Conservation (phyloP, 225 moss, liverwort and hornwort species). For the Pseudisothecium myosuroides region DNA sequence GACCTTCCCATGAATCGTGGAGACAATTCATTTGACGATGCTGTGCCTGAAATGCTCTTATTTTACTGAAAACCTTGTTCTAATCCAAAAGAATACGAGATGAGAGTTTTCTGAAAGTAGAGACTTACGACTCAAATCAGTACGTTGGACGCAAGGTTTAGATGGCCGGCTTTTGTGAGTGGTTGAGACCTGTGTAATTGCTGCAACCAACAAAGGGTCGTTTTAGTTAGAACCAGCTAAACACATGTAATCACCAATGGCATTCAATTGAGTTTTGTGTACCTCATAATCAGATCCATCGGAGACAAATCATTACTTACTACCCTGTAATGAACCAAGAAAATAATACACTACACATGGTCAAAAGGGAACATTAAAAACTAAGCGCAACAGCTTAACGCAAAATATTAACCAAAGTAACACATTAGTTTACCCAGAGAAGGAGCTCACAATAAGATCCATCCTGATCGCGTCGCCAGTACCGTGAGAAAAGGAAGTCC, state of each 20-base stretch:
- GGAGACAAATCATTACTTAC: not conserved
- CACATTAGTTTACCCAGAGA: not conserved
- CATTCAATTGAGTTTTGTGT: not conserved
- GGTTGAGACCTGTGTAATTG: constrained; percentile 55
- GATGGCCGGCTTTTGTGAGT: constrained; percentile 40
- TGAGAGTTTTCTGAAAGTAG: not conserved
- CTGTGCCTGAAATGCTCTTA: not conserved
- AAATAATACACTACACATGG: not conserved
- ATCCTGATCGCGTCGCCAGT: constrained; percentile 76
- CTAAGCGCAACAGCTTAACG: not conserved
- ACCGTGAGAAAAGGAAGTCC: constrained; percentile 65
- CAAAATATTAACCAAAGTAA: not conserved
- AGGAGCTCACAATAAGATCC: constrained; percentile 64
- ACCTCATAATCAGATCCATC: not conserved
- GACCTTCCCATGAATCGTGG: not conserved
- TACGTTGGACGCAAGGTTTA: constrained; percentile 43
- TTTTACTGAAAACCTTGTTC: not conserved
- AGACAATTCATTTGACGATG: not conserved
- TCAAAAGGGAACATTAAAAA: not conserved
- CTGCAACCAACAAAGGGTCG: constrained; percentile 18
- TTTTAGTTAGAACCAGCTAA: not conserved
- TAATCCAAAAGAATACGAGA: not conserved
- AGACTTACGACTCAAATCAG: constrained; percentile 59
- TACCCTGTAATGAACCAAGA: not conserved
- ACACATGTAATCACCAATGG: not conserved